These are phyloP conservation scores for Chaetothyriales sp. DNA, from an alignment of 2,329 filamentous ascomycete genomes.

Conservation along the genomic window DNA sequence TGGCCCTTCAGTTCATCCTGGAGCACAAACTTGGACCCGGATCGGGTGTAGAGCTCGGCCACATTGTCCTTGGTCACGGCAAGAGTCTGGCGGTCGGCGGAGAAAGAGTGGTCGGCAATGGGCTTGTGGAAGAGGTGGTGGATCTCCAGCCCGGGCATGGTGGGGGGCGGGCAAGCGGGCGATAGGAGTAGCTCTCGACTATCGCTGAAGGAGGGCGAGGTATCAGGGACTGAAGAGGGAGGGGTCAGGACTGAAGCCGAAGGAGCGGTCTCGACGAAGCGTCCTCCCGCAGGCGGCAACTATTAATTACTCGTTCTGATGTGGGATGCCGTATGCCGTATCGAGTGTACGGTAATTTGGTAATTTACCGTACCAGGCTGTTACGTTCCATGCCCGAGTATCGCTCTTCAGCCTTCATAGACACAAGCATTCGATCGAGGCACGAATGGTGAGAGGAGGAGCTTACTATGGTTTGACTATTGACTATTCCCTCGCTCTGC, in stretches of 20 bases:
- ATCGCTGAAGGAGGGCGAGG: slow-evolving; percentile 39
- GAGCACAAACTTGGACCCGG: slow-evolving; percentile 62
- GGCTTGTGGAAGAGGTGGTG: slow-evolving; percentile 95
- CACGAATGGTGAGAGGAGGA: too few species aligned
- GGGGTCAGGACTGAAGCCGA: too few species aligned
- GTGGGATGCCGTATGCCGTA: too few species aligned
- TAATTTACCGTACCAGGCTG: not conserved
- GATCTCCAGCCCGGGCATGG: slow-evolving; percentile 76
- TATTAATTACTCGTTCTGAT: too few species aligned
- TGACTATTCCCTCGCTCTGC: too few species aligned
- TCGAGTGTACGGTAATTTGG: not conserved
- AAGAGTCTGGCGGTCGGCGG: slow-evolving; percentile 72
- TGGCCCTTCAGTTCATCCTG: slow-evolving; percentile 91
- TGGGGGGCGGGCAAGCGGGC: slow-evolving; percentile 24
- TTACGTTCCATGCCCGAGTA: too few species aligned
- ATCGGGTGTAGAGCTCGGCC: slow-evolving; percentile 72
- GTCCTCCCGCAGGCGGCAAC: too few species aligned
- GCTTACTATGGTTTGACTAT: too few species aligned
- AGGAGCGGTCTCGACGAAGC: too few species aligned
- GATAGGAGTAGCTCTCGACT: slow-evolving; percentile 99
- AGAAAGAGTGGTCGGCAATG: slow-evolving; percentile 97
- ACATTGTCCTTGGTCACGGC: slow-evolving; percentile 82
- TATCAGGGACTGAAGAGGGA: not conserved
- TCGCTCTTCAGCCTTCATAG: too few species aligned
- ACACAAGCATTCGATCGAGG: too few species aligned